Conservation (phyloP, 2,329 filamentous ascomycete species). For the Albophoma yamanashiensis region DNA sequence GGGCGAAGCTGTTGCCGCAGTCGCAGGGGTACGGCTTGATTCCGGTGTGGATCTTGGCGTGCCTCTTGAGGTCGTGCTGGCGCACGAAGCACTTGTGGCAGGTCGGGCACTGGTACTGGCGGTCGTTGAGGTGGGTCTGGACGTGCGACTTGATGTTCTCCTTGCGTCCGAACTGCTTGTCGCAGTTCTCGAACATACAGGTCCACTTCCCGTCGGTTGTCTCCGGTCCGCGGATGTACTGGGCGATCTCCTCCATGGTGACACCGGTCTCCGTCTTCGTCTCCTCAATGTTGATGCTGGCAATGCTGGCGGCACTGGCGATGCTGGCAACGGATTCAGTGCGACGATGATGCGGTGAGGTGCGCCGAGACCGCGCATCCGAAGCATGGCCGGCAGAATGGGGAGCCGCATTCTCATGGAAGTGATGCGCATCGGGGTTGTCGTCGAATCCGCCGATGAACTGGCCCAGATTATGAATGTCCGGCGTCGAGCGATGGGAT, state of each 20-base stretch:
- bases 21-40: slow-evolving; percentile 92
- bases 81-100: slow-evolving; percentile 95
- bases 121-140: slow-evolving; percentile 92
- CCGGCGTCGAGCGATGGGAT: slow-evolving; percentile 42
- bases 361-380: slow-evolving; percentile 9
- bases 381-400: slow-evolving; percentile 9
- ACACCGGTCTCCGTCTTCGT: slow-evolving; percentile 71
- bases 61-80: slow-evolving; percentile 92
- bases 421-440: slow-evolving; percentile 27
- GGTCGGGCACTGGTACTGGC: slow-evolving; percentile 87
- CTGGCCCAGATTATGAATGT: slow-evolving; percentile 34
- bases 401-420: background rate
- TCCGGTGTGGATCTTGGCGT: slow-evolving; percentile 94
- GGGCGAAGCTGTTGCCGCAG: slow-evolving; percentile 88
- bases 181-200: slow-evolving; percentile 67
- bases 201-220: slow-evolving; percentile 67
- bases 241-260: slow-evolving; percentile 71
- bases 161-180: slow-evolving; percentile 88
- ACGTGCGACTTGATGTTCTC: slow-evolving; percentile 99
- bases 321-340: slow-evolving; percentile 51
- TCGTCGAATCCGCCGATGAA: slow-evolving; percentile 32
- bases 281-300: slow-evolving; percentile 53
- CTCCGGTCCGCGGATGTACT: slow-evolving; percentile 64
- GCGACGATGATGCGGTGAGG: slow-evolving; percentile 33
- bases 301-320: slow-evolving; percentile 47